These are phyloP conservation scores for Fusarium pininemorale DNA, from an alignment of 2,329 filamentous ascomycete genomes.

Conservation along the genomic window DNA sequence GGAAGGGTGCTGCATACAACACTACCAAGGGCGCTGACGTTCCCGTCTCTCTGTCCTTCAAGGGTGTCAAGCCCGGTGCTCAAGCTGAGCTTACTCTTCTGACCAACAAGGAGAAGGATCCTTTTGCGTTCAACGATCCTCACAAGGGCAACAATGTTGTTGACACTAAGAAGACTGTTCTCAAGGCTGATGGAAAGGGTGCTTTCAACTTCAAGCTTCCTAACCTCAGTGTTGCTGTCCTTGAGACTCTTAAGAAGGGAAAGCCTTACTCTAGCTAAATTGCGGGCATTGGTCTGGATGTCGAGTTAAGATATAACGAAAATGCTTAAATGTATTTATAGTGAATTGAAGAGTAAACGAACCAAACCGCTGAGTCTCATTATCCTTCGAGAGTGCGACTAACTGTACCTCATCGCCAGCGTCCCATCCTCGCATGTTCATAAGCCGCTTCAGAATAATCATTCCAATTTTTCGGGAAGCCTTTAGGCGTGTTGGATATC, in stretches of 20 bases:
- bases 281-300: accelerated
- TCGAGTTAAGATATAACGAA: accelerated
- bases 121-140: constrained; percentile 56
- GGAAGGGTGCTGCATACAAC: constrained; percentile 65
- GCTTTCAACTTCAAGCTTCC: constrained; percentile 63
- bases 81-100: constrained; percentile 56
- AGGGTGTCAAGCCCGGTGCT: constrained; percentile 52
- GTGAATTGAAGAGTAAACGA: background rate
- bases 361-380: accelerated
- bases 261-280: constrained; percentile 3
- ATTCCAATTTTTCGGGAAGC: accelerated
- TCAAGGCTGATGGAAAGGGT: constrained; percentile 57
- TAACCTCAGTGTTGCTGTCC: constrained; percentile 63
- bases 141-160: constrained; percentile 60
- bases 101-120: constrained; percentile 51
- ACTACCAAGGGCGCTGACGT: constrained; percentile 55
- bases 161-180: constrained; percentile 48
- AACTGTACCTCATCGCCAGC: background rate
- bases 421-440: background rate
- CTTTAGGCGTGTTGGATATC: too few relatives aligned
- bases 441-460: background rate
- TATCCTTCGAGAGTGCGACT: accelerated
- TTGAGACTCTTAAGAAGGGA: constrained; percentile 53
- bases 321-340: accelerated
- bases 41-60: constrained; percentile 57